These are phyloP conservation scores for Apocynum venetum DNA, from an alignment of 257 asterid genomes.

Conservation along the genomic window DNA sequence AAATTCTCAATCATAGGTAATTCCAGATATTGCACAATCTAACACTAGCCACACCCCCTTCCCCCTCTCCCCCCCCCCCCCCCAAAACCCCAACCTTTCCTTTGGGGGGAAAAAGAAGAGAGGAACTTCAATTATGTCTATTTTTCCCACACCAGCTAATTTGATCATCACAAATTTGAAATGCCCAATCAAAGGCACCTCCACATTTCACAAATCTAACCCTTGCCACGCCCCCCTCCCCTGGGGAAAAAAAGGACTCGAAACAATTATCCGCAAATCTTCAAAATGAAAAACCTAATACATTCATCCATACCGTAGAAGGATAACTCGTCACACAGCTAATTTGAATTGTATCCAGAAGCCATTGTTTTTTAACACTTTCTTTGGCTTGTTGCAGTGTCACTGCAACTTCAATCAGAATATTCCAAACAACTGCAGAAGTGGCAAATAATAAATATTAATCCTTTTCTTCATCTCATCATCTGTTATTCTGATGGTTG, in stretches of 20 bases:
- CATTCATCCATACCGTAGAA: conserved; percentile 62
- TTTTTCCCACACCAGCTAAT: background rate
- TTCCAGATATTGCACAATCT: background rate
- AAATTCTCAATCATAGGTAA: background rate
- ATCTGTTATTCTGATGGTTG: background rate
- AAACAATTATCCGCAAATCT: background rate
- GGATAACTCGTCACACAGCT: conserved; percentile 76
- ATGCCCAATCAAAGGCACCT: background rate
- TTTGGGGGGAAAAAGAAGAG: background rate
- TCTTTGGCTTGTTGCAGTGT: conserved; percentile 61
- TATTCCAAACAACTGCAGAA: conserved; percentile 71
- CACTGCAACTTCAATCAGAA: conserved; percentile 57
- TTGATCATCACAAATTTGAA: background rate
- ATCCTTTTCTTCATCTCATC: background rate
- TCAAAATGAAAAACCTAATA: background rate
- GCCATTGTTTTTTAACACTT: conserved; percentile 74
- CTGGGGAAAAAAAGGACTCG: background rate
- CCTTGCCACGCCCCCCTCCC: background rate
- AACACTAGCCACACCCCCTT: background rate
- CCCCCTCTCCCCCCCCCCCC: background rate
- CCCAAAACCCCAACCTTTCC: background rate
- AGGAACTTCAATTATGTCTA: background rate
- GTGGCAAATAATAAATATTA: background rate
- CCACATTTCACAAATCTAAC: background rate
- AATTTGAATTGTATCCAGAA: conserved; percentile 69